A percentile compares a stretch with the other conserved stretches of the same genome.
These are phyloP conservation scores for Paspalum notatum DNA, from an alignment of 176 grass and related monocot species.

Conservation along the genomic window DNA sequence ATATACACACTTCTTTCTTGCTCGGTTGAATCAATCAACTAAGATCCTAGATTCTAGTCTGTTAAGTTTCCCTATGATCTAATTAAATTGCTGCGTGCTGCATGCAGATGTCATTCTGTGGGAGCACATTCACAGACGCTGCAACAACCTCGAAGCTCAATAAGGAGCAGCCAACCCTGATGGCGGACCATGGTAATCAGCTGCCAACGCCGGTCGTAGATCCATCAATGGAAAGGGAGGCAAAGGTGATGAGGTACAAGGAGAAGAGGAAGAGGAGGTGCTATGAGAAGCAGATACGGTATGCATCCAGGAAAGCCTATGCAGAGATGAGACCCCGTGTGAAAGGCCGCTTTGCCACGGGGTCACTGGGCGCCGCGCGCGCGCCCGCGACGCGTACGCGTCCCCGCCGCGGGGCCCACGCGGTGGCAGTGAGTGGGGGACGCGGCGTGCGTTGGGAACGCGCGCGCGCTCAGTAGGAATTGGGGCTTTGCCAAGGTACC, in stretches of 20 bases:
- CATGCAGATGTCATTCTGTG: slow-evolving; percentile 57
- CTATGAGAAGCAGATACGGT: slow-evolving; percentile 68
- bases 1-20: neutral
- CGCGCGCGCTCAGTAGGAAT: no score
- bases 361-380: no score
- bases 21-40: neutral
- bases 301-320: slow-evolving; percentile 64
- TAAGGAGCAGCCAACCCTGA: slow-evolving; percentile 17
- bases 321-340: slow-evolving; percentile 69
- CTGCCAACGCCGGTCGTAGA: slow-evolving; percentile 6
- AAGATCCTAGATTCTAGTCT: neutral
- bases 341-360: slow-evolving; percentile 64
- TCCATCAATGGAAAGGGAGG: slow-evolving; percentile 37
- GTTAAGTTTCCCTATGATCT: neutral
- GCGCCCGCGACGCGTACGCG: no score
- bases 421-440: no score
- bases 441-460: no score
- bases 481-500: slow-evolving; percentile 64
- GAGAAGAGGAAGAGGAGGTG: slow-evolving; percentile 71
- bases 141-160: slow-evolving; percentile 39
- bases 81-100: neutral
- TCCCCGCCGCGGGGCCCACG: no score
- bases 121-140: slow-evolving; percentile 58
- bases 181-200: neutral
- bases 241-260: slow-evolving; percentile 68